A percentile compares a stretch with the other conserved stretches of the same genome.
Evolutionary conservation across 352 stramenopile species (phyloP).

Genomic region (Phytophthora lateralis): DNA sequence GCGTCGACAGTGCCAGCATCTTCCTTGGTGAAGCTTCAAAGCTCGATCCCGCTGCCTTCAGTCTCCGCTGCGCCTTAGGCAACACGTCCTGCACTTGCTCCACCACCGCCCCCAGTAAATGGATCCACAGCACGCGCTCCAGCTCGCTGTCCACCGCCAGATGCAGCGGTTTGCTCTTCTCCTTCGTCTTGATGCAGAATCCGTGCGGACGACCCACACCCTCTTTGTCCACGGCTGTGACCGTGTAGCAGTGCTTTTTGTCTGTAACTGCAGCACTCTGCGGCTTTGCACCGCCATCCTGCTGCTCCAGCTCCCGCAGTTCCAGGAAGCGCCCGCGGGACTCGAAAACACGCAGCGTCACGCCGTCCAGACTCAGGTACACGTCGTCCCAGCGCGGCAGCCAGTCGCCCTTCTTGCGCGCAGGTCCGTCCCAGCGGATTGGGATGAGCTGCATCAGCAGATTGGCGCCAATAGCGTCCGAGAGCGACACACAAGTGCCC

Average conservation of each 20-base stretch:
- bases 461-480: constrained; percentile 33
- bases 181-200: constrained; percentile 55
- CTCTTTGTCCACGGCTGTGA: constrained; percentile 66
- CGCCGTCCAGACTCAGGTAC: constrained; percentile 68
- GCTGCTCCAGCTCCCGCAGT: constrained; percentile 44
- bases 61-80: constrained; percentile 38
- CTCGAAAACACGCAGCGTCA: constrained; percentile 70
- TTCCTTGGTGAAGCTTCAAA: constrained; percentile 26
- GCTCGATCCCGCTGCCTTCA: constrained; percentile 28
- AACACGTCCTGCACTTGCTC: constrained; percentile 56
- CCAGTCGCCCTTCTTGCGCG: constrained; percentile 80
- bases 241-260: constrained; percentile 59
- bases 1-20: constrained; percentile 24
- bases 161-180: constrained; percentile 66
- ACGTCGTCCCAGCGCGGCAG: constrained; percentile 78
- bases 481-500: constrained; percentile 3
- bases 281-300: constrained; percentile 12
- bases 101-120: constrained; percentile 66
- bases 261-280: constrained; percentile 10
- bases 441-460: constrained; percentile 69
- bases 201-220: constrained; percentile 59
- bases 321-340: constrained; percentile 64
- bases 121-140: constrained; percentile 76
- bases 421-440: constrained; percentile 67
- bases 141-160: constrained; percentile 70